Evolutionary conservation across 2,329 filamentous ascomycete species (phyloP).

Genomic region (Penicillium sp.): DNA sequence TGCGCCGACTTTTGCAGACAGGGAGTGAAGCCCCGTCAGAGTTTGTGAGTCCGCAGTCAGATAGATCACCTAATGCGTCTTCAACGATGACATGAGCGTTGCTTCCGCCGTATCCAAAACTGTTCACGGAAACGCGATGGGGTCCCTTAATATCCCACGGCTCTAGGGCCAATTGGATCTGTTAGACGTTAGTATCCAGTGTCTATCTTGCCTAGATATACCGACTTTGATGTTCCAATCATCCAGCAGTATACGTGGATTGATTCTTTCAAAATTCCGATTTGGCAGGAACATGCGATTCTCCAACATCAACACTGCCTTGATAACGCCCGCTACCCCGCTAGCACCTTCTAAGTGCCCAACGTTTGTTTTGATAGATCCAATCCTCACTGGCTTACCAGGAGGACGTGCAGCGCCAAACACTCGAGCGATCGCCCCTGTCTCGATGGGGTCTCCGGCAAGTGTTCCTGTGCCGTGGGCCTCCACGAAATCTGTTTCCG

Average conservation of each 20-base stretch:
- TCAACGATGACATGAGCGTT: constrained; percentile 47
- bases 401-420: constrained; percentile 18
- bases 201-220: neutral
- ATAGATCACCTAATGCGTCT: constrained; percentile 16
- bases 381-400: constrained; percentile 20
- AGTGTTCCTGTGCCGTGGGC: constrained; percentile 32
- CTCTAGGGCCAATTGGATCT: constrained; percentile 9
- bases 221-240: constrained; percentile 38
- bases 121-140: constrained; percentile 33
- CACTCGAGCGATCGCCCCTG: constrained; percentile 21
- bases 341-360: constrained; percentile 30
- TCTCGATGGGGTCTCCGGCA: constrained; percentile 31
- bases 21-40: neutral
- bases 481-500: constrained; percentile 25
- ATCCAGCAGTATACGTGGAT: constrained; percentile 35
- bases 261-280: constrained; percentile 40
- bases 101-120: constrained; percentile 48
- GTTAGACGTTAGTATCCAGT: constrained; percentile 1
- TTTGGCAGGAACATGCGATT: constrained; percentile 46
- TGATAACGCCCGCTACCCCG: constrained; percentile 37
- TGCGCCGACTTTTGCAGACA: neutral
- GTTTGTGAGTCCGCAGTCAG: neutral
- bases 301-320: constrained; percentile 44
- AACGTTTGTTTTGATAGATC: constrained; percentile 24
- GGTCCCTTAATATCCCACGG: constrained; percentile 6